Conservation (phyloP, 768 basidiomycete genomes). For the Pleurotus salmoneostramineus region DNA sequence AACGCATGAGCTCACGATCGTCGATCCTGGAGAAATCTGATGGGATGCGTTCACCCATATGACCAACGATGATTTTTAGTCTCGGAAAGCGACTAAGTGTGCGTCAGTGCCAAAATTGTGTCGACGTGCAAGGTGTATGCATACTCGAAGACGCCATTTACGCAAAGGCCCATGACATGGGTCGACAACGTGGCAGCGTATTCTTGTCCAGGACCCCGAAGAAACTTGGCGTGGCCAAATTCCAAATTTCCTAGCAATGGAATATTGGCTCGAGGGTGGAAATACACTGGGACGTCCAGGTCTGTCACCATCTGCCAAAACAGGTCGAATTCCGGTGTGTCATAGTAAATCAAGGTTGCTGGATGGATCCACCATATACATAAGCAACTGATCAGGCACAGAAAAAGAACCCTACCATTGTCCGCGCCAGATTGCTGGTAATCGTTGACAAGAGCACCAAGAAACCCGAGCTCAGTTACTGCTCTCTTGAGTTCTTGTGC, state of each 20-base stretch:
- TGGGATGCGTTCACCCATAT: constrained; percentile 37
- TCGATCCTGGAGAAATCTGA: constrained; percentile 36
- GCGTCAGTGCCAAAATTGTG: too few relatives aligned
- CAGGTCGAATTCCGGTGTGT: constrained; percentile 34
- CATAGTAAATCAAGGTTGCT: constrained; percentile 33
- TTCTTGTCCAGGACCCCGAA: constrained; percentile 30
- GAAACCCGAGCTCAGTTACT: constrained; percentile 34
- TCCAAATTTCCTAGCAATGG: constrained; percentile 17
- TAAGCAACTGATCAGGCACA: not conserved
- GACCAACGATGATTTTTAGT: constrained; percentile 36
- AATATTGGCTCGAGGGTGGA: constrained; percentile 31
- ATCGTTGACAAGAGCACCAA: constrained; percentile 39
- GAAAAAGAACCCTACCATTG: constrained; percentile 20
- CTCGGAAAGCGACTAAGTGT: constrained; percentile 34
- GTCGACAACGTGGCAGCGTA: constrained; percentile 34
- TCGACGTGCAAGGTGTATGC: not conserved
- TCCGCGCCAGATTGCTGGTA: constrained; percentile 39
- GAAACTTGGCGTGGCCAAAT: constrained; percentile 28
- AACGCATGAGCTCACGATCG: not conserved
- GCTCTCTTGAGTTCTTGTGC: constrained; percentile 34
- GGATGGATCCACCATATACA: not conserved
- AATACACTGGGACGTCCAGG: constrained; percentile 33
- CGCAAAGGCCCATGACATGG: constrained; percentile 34
- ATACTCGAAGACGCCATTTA: constrained; percentile 37
- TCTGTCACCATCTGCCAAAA: constrained; percentile 34